phyloP scores from a whole-genome alignment of 352 stramenopile genomes.

The Phytophthora fragariae region DNA sequence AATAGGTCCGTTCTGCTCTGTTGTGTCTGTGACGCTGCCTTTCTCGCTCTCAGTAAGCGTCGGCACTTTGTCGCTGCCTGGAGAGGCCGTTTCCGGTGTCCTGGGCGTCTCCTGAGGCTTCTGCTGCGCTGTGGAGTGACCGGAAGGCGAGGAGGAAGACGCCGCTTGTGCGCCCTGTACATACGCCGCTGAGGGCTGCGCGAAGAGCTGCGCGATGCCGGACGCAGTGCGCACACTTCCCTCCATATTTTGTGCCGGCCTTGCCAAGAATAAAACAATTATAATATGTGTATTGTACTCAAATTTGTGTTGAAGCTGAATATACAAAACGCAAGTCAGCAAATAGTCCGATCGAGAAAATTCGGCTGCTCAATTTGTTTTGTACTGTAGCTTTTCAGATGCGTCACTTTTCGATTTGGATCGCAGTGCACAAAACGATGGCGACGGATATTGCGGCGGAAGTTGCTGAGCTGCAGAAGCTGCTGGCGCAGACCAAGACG shows the following conservation, averaged over 20 bases:
- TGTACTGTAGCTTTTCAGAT: not conserved
- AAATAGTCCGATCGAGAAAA: slow-evolving; percentile 27
- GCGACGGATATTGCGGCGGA: slow-evolving; percentile 49
- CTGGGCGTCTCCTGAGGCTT: not conserved
- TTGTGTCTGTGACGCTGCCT: not conserved
- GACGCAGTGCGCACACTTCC: slow-evolving; percentile 4
- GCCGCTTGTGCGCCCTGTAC: too few relatives aligned
- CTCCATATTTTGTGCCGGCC: slow-evolving; percentile 15
- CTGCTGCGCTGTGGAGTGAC: not conserved
- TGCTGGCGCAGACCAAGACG: slow-evolving; percentile 64
- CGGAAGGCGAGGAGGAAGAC: too few relatives aligned
- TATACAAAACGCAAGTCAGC: not conserved
- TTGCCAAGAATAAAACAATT: not conserved
- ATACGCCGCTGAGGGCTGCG: not conserved
- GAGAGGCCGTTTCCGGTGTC: slow-evolving; percentile 15
- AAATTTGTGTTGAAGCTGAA: not conserved
- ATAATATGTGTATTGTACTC: not conserved
- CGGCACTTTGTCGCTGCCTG: slow-evolving; percentile 5
- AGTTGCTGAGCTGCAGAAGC: slow-evolving; percentile 70
- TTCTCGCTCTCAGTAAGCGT: slow-evolving; percentile 8
- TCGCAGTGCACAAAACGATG: slow-evolving; percentile 30
- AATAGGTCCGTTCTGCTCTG: not conserved
- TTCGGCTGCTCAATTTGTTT: not conserved
- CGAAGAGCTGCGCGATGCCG: not conserved
- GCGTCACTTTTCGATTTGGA: slow-evolving; percentile 22